Percentiles rank a stretch among this genome's conserved stretches.
Evolutionary conservation across 768 basidiomycete genomes (phyloP).

Genomic region (Mrakia hoshinonis): DNA sequence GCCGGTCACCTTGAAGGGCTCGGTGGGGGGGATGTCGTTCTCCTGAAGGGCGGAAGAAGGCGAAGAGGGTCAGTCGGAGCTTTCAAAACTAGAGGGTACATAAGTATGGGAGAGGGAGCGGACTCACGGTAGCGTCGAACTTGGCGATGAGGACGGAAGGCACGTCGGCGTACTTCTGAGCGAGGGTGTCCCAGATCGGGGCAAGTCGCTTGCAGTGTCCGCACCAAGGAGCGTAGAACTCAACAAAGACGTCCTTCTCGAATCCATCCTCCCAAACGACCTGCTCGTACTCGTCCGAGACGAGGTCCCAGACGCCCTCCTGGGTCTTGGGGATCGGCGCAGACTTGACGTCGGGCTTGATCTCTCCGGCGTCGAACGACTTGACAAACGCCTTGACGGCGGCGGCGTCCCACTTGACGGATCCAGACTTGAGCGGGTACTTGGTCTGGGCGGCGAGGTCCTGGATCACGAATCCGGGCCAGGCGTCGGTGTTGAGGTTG

Average conservation of each 20-base stretch:
- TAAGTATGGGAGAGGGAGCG: background rate
- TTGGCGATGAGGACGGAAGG: constrained; percentile 57
- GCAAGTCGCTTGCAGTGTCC: constrained; percentile 90
- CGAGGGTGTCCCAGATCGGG: constrained; percentile 86
- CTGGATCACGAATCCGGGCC: constrained; percentile 93
- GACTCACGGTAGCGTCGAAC: constrained; percentile 64
- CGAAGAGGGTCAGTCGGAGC: background rate
- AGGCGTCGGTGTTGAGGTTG: constrained; percentile 72
- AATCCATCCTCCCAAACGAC: constrained; percentile 66
- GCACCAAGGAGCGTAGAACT: constrained; percentile 97
- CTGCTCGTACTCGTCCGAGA: constrained; percentile 81
- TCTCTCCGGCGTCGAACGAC: constrained; percentile 60
- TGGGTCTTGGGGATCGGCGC: constrained; percentile 75
- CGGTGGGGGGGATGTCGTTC: constrained; percentile 85
- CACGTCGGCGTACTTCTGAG: constrained; percentile 65
- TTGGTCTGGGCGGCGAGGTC: constrained; percentile 74
- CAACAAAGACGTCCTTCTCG: constrained; percentile 83
- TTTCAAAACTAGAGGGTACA: background rate
- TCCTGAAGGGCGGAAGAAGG: constrained; percentile 43
- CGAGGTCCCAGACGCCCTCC: constrained; percentile 69
- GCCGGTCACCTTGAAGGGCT: constrained; percentile 69
- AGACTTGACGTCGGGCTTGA: constrained; percentile 79
- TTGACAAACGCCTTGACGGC: constrained; percentile 54
- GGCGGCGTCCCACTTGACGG: constrained; percentile 50
- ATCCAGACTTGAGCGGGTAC: constrained; percentile 58